Evolutionary conservation across 2,329 filamentous ascomycete genomes (phyloP), one percentile per base, ranked within the genome.

Genomic region (Sporothrix protearum): DNA sequence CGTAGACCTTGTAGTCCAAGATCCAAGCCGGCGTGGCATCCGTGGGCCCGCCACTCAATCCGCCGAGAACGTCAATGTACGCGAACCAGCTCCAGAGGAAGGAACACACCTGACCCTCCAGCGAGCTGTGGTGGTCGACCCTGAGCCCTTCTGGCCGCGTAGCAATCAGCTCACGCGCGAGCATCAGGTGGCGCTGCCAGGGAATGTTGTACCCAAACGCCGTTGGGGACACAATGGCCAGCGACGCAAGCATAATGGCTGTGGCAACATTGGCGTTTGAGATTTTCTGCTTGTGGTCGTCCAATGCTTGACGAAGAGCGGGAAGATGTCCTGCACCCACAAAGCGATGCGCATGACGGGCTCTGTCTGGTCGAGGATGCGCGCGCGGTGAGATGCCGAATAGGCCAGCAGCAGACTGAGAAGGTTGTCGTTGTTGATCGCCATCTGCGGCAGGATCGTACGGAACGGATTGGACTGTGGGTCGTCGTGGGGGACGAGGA

Each of bases 51-150:
- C 91, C 91, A 70, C 83, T 89, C 33, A 96, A 83, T 55, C 88
- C 89, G 30, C 92, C 93, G 71, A 96, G 82, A 1, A 96, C 89
- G 77, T 96, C 92, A 25, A 96, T 85, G 79, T 96, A 96, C 1
- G 91, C 91, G 74, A 96, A 91, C 93, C 93, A 96, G 72, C 91
- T 88, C 75, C 88, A 90, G 10, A 96, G 85, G 77, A 96, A 96
- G 69, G 91, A 90, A 70, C 89, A 85, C 70, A 92, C 84, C 77
- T 87, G 83, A 76, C 89, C 84, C 77, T 85, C 77, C 71, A 84
- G 80, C 75, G 82, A 85, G 76, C 74, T 75, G 39, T 74, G 73
- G 36, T 87, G 85, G 10, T 88, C 85, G 25, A 88, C 87, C 39
- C 78, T 79, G 12, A 83, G 76, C 12, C 80, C 81, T 28, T 80